Conservation (phyloP, 768 basidiomycete species). For the Dentipellis sp. region DNA sequence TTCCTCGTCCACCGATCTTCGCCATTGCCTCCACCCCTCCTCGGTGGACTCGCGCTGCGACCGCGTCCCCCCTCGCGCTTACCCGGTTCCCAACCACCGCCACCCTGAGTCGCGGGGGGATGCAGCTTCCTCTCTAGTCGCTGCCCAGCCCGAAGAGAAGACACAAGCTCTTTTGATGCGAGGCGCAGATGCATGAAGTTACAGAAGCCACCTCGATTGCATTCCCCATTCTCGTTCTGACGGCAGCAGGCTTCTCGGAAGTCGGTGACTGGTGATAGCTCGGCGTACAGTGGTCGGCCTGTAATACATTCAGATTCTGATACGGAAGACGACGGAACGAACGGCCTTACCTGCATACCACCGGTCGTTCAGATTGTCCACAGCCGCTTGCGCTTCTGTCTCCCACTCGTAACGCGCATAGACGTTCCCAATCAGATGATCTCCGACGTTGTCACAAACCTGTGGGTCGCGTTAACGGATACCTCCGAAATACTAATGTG, state of each 20-base stretch:
- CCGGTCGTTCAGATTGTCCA: constrained; percentile 87
- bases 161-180: constrained; percentile 77
- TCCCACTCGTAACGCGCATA: constrained; percentile 99
- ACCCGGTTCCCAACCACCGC: constrained; percentile 78
- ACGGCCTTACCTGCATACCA: constrained; percentile 90
- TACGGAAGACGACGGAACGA: background rate
- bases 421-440: constrained; percentile 95
- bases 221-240: constrained; percentile 98
- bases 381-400: constrained; percentile 89
- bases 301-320: background rate
- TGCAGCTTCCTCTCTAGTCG: constrained; percentile 72
- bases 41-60: constrained; percentile 67
- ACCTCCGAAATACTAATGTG: background rate
- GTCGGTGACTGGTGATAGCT: constrained; percentile 96
- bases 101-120: constrained; percentile 50
- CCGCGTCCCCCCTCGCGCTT: constrained; percentile 57
- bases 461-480: constrained; percentile 17
- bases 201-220: constrained; percentile 96
- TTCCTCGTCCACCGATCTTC: constrained; percentile 53
- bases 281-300: constrained; percentile 95
- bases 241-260: constrained; percentile 98
- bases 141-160: constrained; percentile 73
- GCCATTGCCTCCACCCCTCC: constrained; percentile 51
- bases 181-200: constrained; percentile 97
- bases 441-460: constrained; percentile 99